Conservation (phyloP, 2,329 filamentous ascomycete species). For the Paraconiothyrium brasiliense region DNA sequence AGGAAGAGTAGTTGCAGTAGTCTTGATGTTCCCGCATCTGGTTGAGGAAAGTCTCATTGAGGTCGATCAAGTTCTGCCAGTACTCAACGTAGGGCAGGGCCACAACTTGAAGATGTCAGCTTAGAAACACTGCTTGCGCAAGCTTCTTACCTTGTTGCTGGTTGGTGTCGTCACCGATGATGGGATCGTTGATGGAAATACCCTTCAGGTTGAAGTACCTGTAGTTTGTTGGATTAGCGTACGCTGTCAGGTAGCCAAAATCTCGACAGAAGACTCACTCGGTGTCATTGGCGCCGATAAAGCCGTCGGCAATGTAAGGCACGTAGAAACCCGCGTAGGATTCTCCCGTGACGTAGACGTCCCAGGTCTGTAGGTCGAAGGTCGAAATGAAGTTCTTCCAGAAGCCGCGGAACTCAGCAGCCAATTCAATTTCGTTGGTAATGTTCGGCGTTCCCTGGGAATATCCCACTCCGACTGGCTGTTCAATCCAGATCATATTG, state of each 20-base stretch:
- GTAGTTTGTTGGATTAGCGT: constrained; percentile 21
- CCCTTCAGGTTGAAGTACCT: constrained; percentile 62
- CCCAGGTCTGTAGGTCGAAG: constrained; percentile 63
- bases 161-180: constrained; percentile 53
- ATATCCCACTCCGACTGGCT: constrained; percentile 60
- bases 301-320: constrained; percentile 65
- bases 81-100: constrained; percentile 50
- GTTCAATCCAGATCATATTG: constrained; percentile 57
- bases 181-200: constrained; percentile 60
- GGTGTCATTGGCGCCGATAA: constrained; percentile 62
- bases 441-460: constrained; percentile 55
- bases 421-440: constrained; percentile 59
- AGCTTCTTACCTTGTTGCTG: constrained; percentile 48
- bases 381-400: constrained; percentile 65
- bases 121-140: not conserved
- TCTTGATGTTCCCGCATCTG: constrained; percentile 45
- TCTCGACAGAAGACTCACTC: constrained; percentile 30
- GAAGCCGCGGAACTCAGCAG: constrained; percentile 59
- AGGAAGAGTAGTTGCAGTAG: constrained; percentile 50
- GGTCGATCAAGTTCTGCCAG: constrained; percentile 53
- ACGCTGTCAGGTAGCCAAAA: not conserved
- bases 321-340: constrained; percentile 66
- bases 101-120: constrained; percentile 33
- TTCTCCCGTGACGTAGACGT: constrained; percentile 65
- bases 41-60: constrained; percentile 55